These are phyloP conservation scores for Ramichloridium luteum DNA, from an alignment of 2,329 filamentous ascomycete species.

Conservation along the genomic window DNA sequence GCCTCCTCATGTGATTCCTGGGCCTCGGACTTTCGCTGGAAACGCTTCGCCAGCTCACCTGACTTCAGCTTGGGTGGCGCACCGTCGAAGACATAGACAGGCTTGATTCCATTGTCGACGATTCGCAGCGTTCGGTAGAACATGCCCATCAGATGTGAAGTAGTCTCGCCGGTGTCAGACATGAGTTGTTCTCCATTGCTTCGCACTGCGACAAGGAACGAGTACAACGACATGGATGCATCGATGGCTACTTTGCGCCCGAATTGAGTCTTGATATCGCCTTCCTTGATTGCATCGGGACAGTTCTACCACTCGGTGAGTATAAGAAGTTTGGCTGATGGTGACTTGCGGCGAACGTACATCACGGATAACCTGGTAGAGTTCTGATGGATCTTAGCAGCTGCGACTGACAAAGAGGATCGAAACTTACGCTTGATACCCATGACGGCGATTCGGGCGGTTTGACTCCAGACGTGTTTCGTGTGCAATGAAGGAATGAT, in stretches of 20 bases:
- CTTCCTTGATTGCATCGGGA: slow-evolving; percentile 88
- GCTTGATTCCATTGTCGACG: slow-evolving; percentile 97
- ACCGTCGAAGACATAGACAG: slow-evolving; percentile 94
- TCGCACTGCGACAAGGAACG: slow-evolving; percentile 92
- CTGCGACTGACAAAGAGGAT: background rate
- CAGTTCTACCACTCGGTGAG: slow-evolving; percentile 43
- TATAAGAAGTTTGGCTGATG: background rate
- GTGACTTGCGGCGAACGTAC: slow-evolving; percentile 4
- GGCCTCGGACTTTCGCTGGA: slow-evolving; percentile 87
- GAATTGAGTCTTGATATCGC: slow-evolving; percentile 98
- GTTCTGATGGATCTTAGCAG: slow-evolving; percentile 17
- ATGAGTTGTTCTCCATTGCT: slow-evolving; percentile 94
- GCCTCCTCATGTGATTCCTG: slow-evolving; percentile 84
- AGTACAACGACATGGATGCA: slow-evolving; percentile 93
- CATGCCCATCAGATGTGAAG: slow-evolving; percentile 97
- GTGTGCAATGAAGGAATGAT: too few relatives aligned
- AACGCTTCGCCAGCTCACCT: slow-evolving; percentile 89
- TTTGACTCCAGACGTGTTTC: too few relatives aligned
- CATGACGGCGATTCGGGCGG: slow-evolving; percentile 21
- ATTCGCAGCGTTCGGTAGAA: slow-evolving; percentile 98
- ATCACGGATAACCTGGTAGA: slow-evolving; percentile 37
- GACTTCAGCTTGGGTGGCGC: slow-evolving; percentile 96
- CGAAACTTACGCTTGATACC: slow-evolving; percentile 27
- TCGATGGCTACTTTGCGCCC: slow-evolving; percentile 66
- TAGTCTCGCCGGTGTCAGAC: slow-evolving; percentile 90